Percentiles rank a stretch among this genome's conserved stretches.
Conservation (phyloP, 805 yeast genomes). For the Ogataea naganishii region DNA sequence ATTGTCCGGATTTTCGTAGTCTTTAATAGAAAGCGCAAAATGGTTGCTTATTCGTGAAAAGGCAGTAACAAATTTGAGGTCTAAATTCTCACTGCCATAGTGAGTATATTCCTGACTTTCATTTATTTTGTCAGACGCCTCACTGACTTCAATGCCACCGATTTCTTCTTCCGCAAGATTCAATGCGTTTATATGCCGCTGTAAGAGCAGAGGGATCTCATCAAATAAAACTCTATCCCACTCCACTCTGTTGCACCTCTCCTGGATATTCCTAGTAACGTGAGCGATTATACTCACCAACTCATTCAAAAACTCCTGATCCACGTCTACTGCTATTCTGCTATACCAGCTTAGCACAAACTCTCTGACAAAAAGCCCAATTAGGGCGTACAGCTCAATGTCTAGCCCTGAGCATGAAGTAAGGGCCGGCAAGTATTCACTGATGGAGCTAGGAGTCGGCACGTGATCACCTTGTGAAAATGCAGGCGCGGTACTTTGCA, state of each 20-base stretch:
- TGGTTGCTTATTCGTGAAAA: constrained; percentile 13
- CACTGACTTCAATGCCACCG: too few relatives aligned
- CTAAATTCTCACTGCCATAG: constrained; percentile 1
- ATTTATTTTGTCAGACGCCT: too few relatives aligned
- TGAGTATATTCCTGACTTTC: constrained; percentile 10
- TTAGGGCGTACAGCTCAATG: constrained; percentile 33
- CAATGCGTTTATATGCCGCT: constrained; percentile 15
- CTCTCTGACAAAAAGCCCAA: constrained; percentile 36
- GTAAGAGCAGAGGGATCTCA: constrained; percentile 32
- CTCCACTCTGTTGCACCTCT: constrained; percentile 22
- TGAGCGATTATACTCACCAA: constrained; percentile 30
- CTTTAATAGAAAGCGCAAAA: constrained; percentile 10
- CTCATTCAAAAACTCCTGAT: constrained; percentile 32
- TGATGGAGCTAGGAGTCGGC: constrained; percentile 3
- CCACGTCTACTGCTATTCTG: constrained; percentile 26
- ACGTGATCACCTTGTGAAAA: constrained; percentile 1
- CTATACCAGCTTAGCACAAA: constrained; percentile 41
- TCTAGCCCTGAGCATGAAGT: constrained; percentile 33
- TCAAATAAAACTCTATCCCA: constrained; percentile 31
- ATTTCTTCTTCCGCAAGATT: constrained; percentile 3
- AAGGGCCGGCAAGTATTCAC: constrained; percentile 26
- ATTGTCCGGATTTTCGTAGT: constrained; percentile 2
- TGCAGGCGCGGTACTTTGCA: too few relatives aligned
- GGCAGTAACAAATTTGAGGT: constrained; percentile 7
- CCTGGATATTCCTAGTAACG: constrained; percentile 29